Base-by-base conservation (phyloP, 2,329 filamentous ascomycete species). In the Aspergillaceae sp. region DNA sequence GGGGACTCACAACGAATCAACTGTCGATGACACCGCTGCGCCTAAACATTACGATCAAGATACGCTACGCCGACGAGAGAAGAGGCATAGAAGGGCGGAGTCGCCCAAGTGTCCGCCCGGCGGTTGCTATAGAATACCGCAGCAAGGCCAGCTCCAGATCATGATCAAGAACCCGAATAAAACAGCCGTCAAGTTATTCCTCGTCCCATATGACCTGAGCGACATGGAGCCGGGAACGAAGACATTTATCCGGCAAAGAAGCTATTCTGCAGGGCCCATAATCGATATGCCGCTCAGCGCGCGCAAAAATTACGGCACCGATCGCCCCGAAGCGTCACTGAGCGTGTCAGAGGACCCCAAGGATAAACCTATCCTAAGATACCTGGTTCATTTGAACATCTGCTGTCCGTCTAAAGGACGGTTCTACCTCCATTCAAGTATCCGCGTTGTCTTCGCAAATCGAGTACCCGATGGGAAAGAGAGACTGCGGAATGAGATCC, bases 131-230 rank as follows among this genome's bases (percentile, higher is more conserved):
- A 84, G 92, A 38, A 95, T 98, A 44, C 92, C 92, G 0, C 84
- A 92, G 60, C 86, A 90, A 64, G 92, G 92, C 0, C 92, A 97
- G 66, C 74, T 98, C 9, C 92, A 98, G 59, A 94, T 98, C 52
- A 84, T 98, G 51, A 87, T 98, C 64, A 97, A 97, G 65, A 98
- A 97, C 58, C 91, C 90, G 10, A 95, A 97, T 70, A 97, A 97
- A 63, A 97, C 92, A 3, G 92, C 92, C 1, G 91, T 97, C 45
- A 97, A 98, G 65, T 74, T 98, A 0, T 97, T 97, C 56, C 75
- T 97, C 27, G 81, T 98, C 2, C 92, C 91, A 0, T 98, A 97
- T 57, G 89, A 97, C 62, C 74, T 98, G 1, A 77, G 81, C 1
- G 91, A 88, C 43, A 98, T 98, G 91, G 85, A 92, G 51, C 79